Evolutionary conservation across 805 yeast species (phyloP), one percentile per base, ranked within the genome.

Genomic region (Nakazawaea populi): DNA sequence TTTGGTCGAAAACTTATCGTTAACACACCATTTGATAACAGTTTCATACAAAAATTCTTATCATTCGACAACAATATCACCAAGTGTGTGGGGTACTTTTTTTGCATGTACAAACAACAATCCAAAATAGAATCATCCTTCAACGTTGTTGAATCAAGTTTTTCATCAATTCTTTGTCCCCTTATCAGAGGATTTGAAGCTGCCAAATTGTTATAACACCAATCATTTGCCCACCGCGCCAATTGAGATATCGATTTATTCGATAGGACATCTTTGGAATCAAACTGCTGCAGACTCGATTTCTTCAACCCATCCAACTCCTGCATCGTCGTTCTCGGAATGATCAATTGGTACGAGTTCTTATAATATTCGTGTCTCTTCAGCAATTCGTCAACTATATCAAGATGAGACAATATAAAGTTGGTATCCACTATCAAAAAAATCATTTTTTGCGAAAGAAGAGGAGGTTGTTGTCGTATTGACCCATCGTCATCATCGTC

Each of bases 111-210:
- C 29, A 85, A 59, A 58, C 95, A 86, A 62, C 96, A 89, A 63
- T 91, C 97, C 41, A 90, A 66, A 54, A 91, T 90, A 0, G 96
- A 76, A 59, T 90, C 96, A 65, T 91, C 97, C 52, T 87, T 83
- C 0, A 48, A 48, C 1, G 81, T 63, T 2, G 59, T 48, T 7
- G 62, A 60, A 51, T 83, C 80, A 1, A 84, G 44, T 29, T 70
- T 65, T 61, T 90, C 88, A 31, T 69, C 63, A 14, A 75, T 42
- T 55, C 74, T 79, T 63, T 91, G 97, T 0, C 88, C 95, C 44
- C 75, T 67, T 0, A 90, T 77, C 0, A 75, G 71, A 0, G 76
- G 66, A 32, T 74, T 70, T 4, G 63, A 60, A 6, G 73, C 70
- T 3, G 90, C 87, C 24, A 91, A 67, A 44, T 74, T 69, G 18